These are phyloP conservation scores for Musa beccarii DNA, from an alignment of 176 grass and related monocot species.

Conservation along the genomic window DNA sequence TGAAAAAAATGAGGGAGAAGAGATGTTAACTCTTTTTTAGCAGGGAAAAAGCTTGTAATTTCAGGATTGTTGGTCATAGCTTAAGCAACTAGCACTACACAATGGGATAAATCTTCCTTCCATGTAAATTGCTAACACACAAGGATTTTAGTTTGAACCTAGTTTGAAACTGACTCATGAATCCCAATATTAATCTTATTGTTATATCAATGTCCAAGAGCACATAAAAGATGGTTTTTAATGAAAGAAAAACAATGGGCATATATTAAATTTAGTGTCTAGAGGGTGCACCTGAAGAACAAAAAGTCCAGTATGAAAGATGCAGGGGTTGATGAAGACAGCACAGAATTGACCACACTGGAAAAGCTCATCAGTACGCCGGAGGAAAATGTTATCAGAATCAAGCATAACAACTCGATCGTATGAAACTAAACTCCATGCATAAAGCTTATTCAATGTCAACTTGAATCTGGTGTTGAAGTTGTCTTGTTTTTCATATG, in stretches of 20 bases:
- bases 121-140: not conserved
- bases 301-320: conserved; percentile 95
- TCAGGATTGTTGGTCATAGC: not conserved
- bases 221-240: not conserved
- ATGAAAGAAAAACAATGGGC: not conserved
- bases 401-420: conserved; percentile 95
- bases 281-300: conserved; percentile 63
- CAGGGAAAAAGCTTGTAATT: not conserved
- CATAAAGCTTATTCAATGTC: conserved; percentile 94
- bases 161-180: not conserved
- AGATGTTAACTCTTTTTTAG: not conserved
- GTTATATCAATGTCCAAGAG: not conserved
- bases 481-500: conserved; percentile 68
- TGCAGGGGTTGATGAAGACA: conserved; percentile 97
- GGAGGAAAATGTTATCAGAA: conserved; percentile 91
- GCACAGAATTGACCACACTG: conserved; percentile 94
- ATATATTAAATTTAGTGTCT: not conserved
- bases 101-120: not conserved
- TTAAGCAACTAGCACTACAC: not conserved
- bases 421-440: conserved; percentile 76
- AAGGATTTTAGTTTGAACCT: not conserved
- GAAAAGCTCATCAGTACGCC: conserved; percentile 87
- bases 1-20: no score
- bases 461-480: conserved; percentile 85
- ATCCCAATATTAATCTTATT: not conserved